Evolutionary conservation across 2,329 filamentous ascomycete genomes (phyloP), one percentile per base, ranked within the genome.

Genomic region (Colletotrichum sp.): DNA sequence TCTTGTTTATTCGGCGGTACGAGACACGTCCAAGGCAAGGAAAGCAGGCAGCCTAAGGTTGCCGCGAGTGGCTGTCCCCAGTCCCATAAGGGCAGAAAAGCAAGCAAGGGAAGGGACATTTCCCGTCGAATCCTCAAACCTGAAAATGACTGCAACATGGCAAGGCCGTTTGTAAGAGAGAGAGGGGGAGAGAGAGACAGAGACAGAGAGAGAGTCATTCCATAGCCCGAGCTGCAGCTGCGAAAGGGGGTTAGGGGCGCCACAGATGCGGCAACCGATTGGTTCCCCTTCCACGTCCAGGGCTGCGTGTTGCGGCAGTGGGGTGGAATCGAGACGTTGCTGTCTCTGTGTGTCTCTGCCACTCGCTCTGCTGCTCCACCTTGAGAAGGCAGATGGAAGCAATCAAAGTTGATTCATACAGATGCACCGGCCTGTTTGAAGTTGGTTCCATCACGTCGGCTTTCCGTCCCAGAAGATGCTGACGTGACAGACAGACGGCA

Each of bases 141-240:
- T 44, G 62, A 24, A 63, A 34, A 63, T 28, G 62, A 21, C 34
- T 64, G 32, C 62, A 64, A 64, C 32, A 64, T 44, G 34, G 62
- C 39, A 44, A 60, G 32, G 52, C 49, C n/a, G 21, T 60, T 60
- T 34, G 32, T 15, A 15, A 15, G 32, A 34, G 34, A 36, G 34
- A 36, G 34, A 15, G 34, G 3, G 32, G 6, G 32, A 8, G 34
- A 32, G 30, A 32, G 39, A 18, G 39, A 18, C 28, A 62, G 57
- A 18, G 36, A 18, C 16, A 18, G 16, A 18, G 39, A 18, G 39
- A 18, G 39, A 55, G 68, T 71, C 62, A 72, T 66, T 68, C 67
- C 63, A 72, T 57, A 68, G 73, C 36, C 62, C 32, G 24, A 71
- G 68, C 67, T 69, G 71, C 65, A 18, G 28, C 59, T 67, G 24